These are phyloP conservation scores for Botrytis byssoidea DNA, from an alignment of 2,329 filamentous ascomycete species.

Conservation along the genomic window DNA sequence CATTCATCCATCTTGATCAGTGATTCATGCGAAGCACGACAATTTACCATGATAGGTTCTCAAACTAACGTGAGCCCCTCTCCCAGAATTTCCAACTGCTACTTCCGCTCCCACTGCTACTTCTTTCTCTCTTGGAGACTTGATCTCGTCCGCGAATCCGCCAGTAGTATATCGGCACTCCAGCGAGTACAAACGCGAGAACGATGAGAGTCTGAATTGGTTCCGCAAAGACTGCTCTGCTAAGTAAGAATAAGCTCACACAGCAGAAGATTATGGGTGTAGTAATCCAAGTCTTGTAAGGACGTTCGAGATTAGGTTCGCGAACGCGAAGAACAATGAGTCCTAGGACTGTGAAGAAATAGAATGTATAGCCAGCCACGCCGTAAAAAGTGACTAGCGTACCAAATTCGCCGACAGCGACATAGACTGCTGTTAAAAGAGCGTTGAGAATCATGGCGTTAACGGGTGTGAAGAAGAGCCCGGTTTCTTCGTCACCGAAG, in stretches of 20 bases:
- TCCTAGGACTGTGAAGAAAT: slow-evolving; percentile 92
- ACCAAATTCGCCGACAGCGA: slow-evolving; percentile 83
- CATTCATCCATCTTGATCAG: not conserved
- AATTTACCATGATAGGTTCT: not conserved
- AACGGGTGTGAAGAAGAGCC: slow-evolving; percentile 91
- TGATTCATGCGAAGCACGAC: not conserved
- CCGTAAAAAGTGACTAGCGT: slow-evolving; percentile 96
- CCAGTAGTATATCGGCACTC: slow-evolving; percentile 87
- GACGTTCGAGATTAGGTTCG: slow-evolving; percentile 83
- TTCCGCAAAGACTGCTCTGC: slow-evolving; percentile 83
- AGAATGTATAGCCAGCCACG: slow-evolving; percentile 95
- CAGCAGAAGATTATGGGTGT: slow-evolving; percentile 99
- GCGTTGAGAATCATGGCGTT: slow-evolving; percentile 85
- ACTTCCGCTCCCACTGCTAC: slow-evolving; percentile 39
- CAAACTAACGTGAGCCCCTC: slow-evolving; percentile 8
- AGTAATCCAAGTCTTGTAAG: slow-evolving; percentile 94
- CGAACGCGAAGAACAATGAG: slow-evolving; percentile 85
- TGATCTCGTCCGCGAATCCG: slow-evolving; percentile 67
- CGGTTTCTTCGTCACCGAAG: slow-evolving; percentile 73
- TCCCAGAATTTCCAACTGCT: slow-evolving; percentile 63
- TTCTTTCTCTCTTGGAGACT: slow-evolving; percentile 47
- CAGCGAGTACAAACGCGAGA: slow-evolving; percentile 76
- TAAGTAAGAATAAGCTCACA: slow-evolving; percentile 88
- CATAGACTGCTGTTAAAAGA: slow-evolving; percentile 70
- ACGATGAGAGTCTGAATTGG: slow-evolving; percentile 88